These are phyloP conservation scores for Lepidium africanum DNA, from an alignment of 345 rosid species.

Conservation along the genomic window DNA sequence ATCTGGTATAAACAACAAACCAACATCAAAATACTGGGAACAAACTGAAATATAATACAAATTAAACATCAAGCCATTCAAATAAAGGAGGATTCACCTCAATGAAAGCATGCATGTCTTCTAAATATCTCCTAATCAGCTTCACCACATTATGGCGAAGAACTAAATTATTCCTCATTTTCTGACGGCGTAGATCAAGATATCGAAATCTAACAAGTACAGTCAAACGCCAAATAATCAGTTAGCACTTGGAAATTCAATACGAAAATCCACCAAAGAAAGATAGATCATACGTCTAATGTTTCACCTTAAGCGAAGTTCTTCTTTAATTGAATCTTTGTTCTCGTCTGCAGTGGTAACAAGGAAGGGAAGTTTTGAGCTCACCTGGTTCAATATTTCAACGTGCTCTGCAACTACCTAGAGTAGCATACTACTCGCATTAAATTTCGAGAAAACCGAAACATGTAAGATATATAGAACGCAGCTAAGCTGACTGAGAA, in stretches of 20 bases:
- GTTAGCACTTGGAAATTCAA: background rate
- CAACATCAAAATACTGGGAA: slow-evolving; percentile 23
- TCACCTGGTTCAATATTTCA: slow-evolving; percentile 74
- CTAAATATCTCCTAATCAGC: slow-evolving; percentile 75
- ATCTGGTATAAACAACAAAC: slow-evolving; percentile 66
- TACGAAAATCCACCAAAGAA: background rate
- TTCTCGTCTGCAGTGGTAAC: slow-evolving; percentile 79
- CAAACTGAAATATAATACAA: background rate
- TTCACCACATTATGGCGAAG: slow-evolving; percentile 88
- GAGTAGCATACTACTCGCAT: slow-evolving; percentile 12
- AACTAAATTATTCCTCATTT: slow-evolving; percentile 68
- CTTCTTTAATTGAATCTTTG: slow-evolving; percentile 71
- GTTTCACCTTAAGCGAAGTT: slow-evolving; percentile 77
- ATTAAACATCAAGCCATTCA: background rate
- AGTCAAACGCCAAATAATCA: background rate
- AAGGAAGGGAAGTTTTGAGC: slow-evolving; percentile 73
- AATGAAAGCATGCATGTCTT: slow-evolving; percentile 77
- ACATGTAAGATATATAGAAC: background rate
- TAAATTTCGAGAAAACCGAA: background rate
- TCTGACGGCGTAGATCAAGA: slow-evolving; percentile 91
- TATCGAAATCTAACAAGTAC: slow-evolving; percentile 58
- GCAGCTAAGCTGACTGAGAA: background rate
- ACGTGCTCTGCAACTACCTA: slow-evolving; percentile 85
- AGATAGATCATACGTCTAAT: background rate
- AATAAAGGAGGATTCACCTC: slow-evolving; percentile 46